Percentiles rank a stretch among this genome's conserved stretches.
Evolutionary conservation across 2,329 filamentous ascomycete genomes (phyloP).

Genomic region (Monilinia vaccinii-corymbosi): DNA sequence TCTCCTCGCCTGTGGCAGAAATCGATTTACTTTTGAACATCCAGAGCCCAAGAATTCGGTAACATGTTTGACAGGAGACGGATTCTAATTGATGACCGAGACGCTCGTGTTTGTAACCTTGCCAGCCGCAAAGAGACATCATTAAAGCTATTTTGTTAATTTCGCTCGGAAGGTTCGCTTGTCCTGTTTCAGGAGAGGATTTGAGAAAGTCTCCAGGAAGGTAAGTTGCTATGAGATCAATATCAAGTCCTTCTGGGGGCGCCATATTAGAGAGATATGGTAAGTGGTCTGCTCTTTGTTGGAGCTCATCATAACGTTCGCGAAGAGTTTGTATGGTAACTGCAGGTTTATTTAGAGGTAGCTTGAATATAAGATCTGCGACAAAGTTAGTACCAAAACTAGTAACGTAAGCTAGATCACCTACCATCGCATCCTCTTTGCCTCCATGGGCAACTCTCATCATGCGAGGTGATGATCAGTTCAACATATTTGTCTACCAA

Average conservation of each 20-base stretch:
- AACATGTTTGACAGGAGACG: constrained; percentile 68
- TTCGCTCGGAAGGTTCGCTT: not conserved
- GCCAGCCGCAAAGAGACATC: constrained; percentile 68
- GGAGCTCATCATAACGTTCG: constrained; percentile 56
- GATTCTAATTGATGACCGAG: constrained; percentile 31
- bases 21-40: constrained; percentile 76
- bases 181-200: not conserved
- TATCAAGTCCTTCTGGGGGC: constrained; percentile 39
- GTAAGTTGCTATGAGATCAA: constrained; percentile 41
- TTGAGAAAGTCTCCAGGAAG: constrained; percentile 43
- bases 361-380: constrained; percentile 48
- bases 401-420: constrained; percentile 27
- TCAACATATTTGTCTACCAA: constrained; percentile 69
- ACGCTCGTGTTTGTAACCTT: constrained; percentile 36
- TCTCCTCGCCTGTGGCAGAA: constrained; percentile 40
- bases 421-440: constrained; percentile 78
- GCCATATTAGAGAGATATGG: constrained; percentile 55
- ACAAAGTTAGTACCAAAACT: constrained; percentile 6
- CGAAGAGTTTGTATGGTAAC: constrained; percentile 49
- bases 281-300: constrained; percentile 43
- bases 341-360: constrained; percentile 54
- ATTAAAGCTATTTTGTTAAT: constrained; percentile 56
- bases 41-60: constrained; percentile 85
- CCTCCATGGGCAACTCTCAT: constrained; percentile 77
- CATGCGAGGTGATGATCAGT: constrained; percentile 66